Evolutionary conservation across 805 yeast genomes (phyloP).

Genomic region (Suhomyces sp.): DNA sequence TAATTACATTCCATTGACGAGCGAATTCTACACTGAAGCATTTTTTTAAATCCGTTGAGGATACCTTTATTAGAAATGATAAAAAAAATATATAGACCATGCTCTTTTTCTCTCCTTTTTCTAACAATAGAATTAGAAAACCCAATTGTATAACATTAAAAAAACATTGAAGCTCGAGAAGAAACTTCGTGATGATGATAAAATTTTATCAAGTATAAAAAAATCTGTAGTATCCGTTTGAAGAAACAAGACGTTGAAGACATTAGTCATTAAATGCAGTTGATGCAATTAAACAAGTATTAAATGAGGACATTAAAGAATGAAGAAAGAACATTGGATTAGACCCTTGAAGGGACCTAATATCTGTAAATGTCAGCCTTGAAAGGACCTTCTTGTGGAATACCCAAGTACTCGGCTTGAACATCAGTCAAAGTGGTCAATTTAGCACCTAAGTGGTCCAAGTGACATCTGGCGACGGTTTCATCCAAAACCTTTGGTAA

Average conservation of each 20-base stretch:
- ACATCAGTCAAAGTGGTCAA: slow-evolving; percentile 70
- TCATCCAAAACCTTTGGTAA: slow-evolving; percentile 98
- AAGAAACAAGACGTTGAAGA: slow-evolving; percentile 10
- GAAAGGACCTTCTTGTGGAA: slow-evolving; percentile 93
- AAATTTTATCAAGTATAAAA: neutral
- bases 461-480: slow-evolving; percentile 96
- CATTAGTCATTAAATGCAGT: slow-evolving; percentile 41
- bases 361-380: slow-evolving; percentile 98
- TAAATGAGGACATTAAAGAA: slow-evolving; percentile 5
- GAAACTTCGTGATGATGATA: neutral
- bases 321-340: slow-evolving; percentile 1
- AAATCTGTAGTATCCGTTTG: slow-evolving; percentile 4
- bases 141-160: slow-evolving; percentile 9
- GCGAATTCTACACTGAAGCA: neutral
- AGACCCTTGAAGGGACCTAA: slow-evolving; percentile 36
- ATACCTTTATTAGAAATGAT: slow-evolving; percentile 24
- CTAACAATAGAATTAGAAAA: slow-evolving; percentile 5
- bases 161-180: slow-evolving; percentile 4
- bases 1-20: neutral
- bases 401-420: slow-evolving; percentile 93
- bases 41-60: slow-evolving; percentile 39
- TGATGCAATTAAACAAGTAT: slow-evolving; percentile 38
- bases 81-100: slow-evolving; percentile 14
- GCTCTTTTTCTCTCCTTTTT: slow-evolving; percentile 8
- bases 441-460: slow-evolving; percentile 89